Evolutionary conservation across 495 filamentous ascomycete genomes (phyloP), one percentile per base, ranked within the genome.

Genomic region (Filosporella fistucella): DNA sequence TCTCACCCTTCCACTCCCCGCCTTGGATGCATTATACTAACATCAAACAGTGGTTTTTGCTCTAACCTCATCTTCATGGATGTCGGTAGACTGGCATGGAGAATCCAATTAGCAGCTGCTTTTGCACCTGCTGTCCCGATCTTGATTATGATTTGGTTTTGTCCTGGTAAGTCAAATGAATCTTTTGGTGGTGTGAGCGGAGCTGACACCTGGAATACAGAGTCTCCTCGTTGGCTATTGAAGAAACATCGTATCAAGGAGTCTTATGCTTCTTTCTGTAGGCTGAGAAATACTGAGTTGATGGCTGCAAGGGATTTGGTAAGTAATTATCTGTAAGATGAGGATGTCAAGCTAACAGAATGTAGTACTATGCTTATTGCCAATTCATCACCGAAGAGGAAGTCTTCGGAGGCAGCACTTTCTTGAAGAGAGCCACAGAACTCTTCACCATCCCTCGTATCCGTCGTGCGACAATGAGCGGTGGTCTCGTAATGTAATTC

Each of bases 301-400:
- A 87, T 91, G 56, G 89, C 88, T 7, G 87, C 88, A 3, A 70
- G 89, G 14, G 89, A 95, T 55, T 59, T 90, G n/a, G n/a, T n/a
- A n/a, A n/a, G n/a, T n/a, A n/a, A n/a, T n/a, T n/a, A n/a, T n/a
- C n/a, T n/a, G n/a, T n/a, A n/a, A n/a, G n/a, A n/a, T n/a, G n/a
- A n/a, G n/a, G n/a, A n/a, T n/a, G n/a, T n/a, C n/a, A n/a, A n/a
- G n/a, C n/a, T n/a, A n/a, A n/a, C n/a, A n/a, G n/a, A n/a, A n/a
- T n/a, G n/a, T n/a, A n/a, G 12, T 93, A 86, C 61, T 91, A 91
- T 62, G 90, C 87, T 72, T 70, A 89, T 42, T 77, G 76, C 2
- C 72, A 86, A 13, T 69, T 91, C 6, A 74, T 89, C 57, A 73
- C 79, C 6, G 87, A 91, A 59, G 8, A 20, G 25, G n/a, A n/a